phyloP scores from a whole-genome alignment of 345 rosid genomes.

The Turnera subulata region DNA sequence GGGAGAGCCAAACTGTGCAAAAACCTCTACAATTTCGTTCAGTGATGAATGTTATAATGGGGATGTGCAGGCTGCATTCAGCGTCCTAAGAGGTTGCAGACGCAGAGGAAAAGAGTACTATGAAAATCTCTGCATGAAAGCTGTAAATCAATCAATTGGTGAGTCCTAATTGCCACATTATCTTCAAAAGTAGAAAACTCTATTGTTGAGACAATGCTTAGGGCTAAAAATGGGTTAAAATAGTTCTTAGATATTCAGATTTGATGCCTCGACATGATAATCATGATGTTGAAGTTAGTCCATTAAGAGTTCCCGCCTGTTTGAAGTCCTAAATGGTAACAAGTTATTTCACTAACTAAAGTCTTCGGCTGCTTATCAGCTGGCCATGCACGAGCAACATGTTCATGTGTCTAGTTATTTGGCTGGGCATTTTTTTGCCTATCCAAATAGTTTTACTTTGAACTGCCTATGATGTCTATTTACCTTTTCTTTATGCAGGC shows the following conservation, averaged over 20 bases:
- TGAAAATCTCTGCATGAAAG: conserved; percentile 96
- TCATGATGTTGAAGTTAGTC: no score
- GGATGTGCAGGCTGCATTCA: conserved; percentile 59
- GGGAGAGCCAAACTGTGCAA: conserved; percentile 42
- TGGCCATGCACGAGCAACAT: neutral
- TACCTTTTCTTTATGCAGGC: conserved; percentile 37
- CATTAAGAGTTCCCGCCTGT: no score
- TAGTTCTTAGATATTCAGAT: no score
- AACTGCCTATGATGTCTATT: neutral
- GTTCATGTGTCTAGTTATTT: neutral
- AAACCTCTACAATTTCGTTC: conserved; percentile 23
- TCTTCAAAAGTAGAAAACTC: neutral
- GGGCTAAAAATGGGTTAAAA: no score
- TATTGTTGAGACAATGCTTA: no score
- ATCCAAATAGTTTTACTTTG: neutral
- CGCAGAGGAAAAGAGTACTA: conserved; percentile 83
- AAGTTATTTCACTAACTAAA: neutral
- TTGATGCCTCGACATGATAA: no score
- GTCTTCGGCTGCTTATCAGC: neutral
- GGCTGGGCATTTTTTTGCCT: neutral
- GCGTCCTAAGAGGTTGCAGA: conserved; percentile 65
- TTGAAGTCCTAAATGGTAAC: no score
- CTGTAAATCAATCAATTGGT: conserved; percentile 95
- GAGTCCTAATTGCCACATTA: conserved; percentile 12
- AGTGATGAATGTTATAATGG: conserved; percentile 45